These are phyloP conservation scores for Collybia sp. DNA, from an alignment of 768 basidiomycete genomes.

Conservation along the genomic window DNA sequence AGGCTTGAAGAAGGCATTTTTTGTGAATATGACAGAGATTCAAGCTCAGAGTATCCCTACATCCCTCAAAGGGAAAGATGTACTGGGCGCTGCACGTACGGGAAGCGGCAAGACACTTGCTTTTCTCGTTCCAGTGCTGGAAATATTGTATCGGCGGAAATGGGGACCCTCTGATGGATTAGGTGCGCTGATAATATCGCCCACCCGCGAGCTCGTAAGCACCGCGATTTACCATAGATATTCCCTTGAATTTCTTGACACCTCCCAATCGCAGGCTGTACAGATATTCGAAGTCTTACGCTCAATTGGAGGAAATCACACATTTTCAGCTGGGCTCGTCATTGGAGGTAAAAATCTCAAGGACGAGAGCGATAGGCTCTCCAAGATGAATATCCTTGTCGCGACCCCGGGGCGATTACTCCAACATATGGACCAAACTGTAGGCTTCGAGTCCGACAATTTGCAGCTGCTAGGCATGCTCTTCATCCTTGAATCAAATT, in stretches of 20 bases:
- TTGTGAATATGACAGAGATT: slow-evolving; percentile 86
- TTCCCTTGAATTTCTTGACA: neutral
- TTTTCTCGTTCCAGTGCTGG: slow-evolving; percentile 90
- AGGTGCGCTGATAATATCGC: slow-evolving; percentile 90
- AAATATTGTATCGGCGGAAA: slow-evolving; percentile 83
- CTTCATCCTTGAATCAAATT: neutral
- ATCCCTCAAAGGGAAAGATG: slow-evolving; percentile 91
- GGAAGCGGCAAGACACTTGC: slow-evolving; percentile 97
- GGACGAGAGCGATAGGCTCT: slow-evolving; percentile 84
- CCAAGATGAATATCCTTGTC: slow-evolving; percentile 97
- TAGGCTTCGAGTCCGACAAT: slow-evolving; percentile 89
- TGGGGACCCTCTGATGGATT: slow-evolving; percentile 93
- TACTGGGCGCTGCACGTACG: slow-evolving; percentile 92
- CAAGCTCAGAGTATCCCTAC: slow-evolving; percentile 89
- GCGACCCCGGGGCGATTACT: slow-evolving; percentile 93
- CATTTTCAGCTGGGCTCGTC: slow-evolving; percentile 90
- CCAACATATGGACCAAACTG: slow-evolving; percentile 98
- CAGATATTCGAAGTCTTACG: slow-evolving; percentile 97
- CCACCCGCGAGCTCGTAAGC: slow-evolving; percentile 82
- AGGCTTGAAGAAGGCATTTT: slow-evolving; percentile 88
- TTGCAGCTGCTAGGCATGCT: slow-evolving; percentile 84
- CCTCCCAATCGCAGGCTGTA: slow-evolving; percentile 58
- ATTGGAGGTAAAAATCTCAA: slow-evolving; percentile 96
- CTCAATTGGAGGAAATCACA: slow-evolving; percentile 88
- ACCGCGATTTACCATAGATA: slow-evolving; percentile 16